These are phyloP conservation scores for Sindora glabra DNA, from an alignment of 306 rosid genomes.

Conservation along the genomic window DNA sequence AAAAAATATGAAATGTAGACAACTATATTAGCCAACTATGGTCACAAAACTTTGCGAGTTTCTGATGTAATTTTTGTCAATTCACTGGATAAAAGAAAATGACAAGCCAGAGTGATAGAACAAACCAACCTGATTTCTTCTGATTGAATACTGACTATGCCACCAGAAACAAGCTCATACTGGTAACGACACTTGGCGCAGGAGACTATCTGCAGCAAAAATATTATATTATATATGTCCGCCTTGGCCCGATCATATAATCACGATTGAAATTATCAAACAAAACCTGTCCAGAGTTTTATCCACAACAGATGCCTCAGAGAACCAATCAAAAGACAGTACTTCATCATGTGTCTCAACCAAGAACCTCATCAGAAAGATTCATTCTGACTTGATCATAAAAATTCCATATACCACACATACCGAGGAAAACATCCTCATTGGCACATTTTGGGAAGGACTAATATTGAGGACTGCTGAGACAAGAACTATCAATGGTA, in stretches of 20 bases:
- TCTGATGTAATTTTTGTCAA: background rate
- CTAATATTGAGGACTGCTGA: background rate
- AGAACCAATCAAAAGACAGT: background rate
- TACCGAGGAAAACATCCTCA: background rate
- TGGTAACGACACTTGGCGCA: conserved; percentile 93
- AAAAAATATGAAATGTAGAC: background rate
- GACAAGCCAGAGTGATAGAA: conserved; percentile 8
- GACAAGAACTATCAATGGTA: background rate
- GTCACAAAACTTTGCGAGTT: background rate
- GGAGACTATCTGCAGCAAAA: conserved; percentile 68
- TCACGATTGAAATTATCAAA: background rate
- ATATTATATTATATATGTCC: background rate
- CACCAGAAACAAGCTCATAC: conserved; percentile 84
- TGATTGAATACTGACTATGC: conserved; percentile 64
- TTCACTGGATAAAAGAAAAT: background rate
- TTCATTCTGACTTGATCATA: background rate
- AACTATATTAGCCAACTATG: background rate
- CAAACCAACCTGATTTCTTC: conserved; percentile 90
- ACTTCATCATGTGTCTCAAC: conserved; percentile 8
- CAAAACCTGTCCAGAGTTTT: background rate
- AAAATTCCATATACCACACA: no score
- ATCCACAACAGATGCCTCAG: background rate
- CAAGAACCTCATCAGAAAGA: background rate
- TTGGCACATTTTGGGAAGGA: background rate
- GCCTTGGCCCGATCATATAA: background rate